Base-by-base conservation (phyloP, 495 filamentous ascomycete species). In the Trichoderma parareesei region DNA sequence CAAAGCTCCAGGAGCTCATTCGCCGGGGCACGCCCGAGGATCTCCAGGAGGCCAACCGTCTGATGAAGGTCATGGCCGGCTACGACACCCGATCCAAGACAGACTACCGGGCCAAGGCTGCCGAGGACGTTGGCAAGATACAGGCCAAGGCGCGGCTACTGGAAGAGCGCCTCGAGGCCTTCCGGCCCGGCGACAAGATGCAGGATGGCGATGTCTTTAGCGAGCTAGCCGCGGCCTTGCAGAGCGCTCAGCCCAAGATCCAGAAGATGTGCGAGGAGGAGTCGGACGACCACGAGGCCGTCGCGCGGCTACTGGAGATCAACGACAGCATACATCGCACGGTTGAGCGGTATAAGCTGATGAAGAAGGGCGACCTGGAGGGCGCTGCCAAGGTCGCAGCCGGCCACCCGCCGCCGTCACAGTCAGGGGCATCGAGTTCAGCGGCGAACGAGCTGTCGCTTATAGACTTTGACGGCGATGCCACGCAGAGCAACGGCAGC, bases 191-290 rank as follows among this genome's bases (percentile, higher is more conserved):
- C 6, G 94, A 96, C 67, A 83, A 84, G 62, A 86, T 97, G 71
- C 83, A 83, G 60, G 92, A 97, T 62, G 93, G 93, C 42, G 94
- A 98, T 75, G 92, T 96, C 40, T 98, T 92, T 69, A 91, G 96
- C 82, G 94, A 98, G 78, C 85, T 98, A 61, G 92, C 92, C n/a
- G 89, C 87, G 70, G 87, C 94, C 5, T 79, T 98, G 40, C 90
- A 90, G 73, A 97, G 90, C 68, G 95, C 94, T 11, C 95, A 98
- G 63, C 95, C 94, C 1, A 98, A 98, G 78, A 98, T 98, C 64
- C 92, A 97, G 71, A 96, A 88, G 77, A 98, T 98, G 93, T 97
- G 95, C 72, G 95, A 98, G 72, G 94, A 98, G 71, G 94, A 98
- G 71, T 96, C 91, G 14, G 94, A 98, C 48, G 94, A 98, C 71